These are phyloP conservation scores for Cordyceps farinosa DNA, from an alignment of 2,329 filamentous ascomycete species.

Conservation along the genomic window DNA sequence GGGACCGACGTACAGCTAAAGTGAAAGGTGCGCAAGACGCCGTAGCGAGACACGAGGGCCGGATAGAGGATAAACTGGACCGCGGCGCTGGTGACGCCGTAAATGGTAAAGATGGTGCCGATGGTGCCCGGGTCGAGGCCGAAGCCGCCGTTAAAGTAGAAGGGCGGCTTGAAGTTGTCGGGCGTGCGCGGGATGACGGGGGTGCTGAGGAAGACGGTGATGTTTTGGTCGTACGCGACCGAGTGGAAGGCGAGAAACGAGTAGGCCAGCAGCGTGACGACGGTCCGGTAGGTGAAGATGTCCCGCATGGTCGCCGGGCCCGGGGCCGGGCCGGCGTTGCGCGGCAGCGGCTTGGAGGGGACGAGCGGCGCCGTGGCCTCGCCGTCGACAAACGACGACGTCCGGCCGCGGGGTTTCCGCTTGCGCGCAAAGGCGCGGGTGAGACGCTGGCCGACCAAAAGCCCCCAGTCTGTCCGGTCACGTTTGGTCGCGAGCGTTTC, in stretches of 20 bases:
- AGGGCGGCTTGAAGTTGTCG: constrained; percentile 61
- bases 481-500: constrained; percentile 78
- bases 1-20: constrained; percentile 45
- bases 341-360: constrained; percentile 30
- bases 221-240: constrained; percentile 79
- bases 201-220: constrained; percentile 86
- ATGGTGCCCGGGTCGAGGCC: constrained; percentile 70
- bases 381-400: constrained; percentile 48
- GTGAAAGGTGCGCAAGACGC: constrained; percentile 70
- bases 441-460: constrained; percentile 68
- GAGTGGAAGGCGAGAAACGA: constrained; percentile 77
- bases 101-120: constrained; percentile 79
- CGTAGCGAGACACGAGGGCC: constrained; percentile 65
- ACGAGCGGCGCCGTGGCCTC: constrained; percentile 56
- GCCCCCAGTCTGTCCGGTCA: constrained; percentile 68
- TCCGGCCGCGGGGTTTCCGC: neutral
- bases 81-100: constrained; percentile 73
- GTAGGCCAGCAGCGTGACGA: constrained; percentile 73
- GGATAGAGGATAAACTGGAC: constrained; percentile 88
- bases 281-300: constrained; percentile 71
- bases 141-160: constrained; percentile 81
- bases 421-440: constrained; percentile 35
- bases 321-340: constrained; percentile 15
- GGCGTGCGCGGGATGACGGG: constrained; percentile 55
- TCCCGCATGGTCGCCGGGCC: constrained; percentile 47